A percentile compares a stretch with the other conserved stretches of the same genome.
These are phyloP conservation scores for Endocladia muricata DNA, from an alignment of 31 red algal genomes.

Conservation along the genomic window DNA sequence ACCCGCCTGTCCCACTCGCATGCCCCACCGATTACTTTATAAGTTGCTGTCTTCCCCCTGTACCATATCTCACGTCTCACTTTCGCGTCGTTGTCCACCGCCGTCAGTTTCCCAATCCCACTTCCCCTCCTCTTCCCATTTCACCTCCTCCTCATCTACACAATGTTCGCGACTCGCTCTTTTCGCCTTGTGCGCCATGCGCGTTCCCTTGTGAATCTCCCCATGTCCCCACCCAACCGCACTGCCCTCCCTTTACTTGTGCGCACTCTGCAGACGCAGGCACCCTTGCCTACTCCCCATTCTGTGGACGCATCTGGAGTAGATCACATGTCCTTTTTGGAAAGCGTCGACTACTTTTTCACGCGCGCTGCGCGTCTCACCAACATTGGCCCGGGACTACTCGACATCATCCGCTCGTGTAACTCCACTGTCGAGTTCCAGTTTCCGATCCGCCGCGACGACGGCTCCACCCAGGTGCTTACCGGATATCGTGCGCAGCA, in stretches of 20 bases:
- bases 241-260: too few species aligned
- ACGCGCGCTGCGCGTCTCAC: conserved; percentile 68
- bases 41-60: too few species aligned
- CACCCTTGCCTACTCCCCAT: too few species aligned
- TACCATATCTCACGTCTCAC: too few species aligned
- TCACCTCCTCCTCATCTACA: not conserved
- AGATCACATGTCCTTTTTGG: conserved; percentile 77
- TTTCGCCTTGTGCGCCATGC: not conserved
- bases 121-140: not conserved
- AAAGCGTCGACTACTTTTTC: conserved; percentile 82
- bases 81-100: too few species aligned
- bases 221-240: too few species aligned
- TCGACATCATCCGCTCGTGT: conserved; percentile 75
- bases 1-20: too few species aligned
- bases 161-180: not conserved
- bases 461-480: conserved; percentile 77
- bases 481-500: conserved; percentile 91
- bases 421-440: conserved; percentile 78
- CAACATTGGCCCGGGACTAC: conserved; percentile 61
- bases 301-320: too few species aligned
- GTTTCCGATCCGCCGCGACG: conserved; percentile 77
- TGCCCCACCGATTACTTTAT: too few species aligned
- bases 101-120: too few species aligned
- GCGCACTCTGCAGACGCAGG: too few species aligned
- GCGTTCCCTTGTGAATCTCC: too few species aligned